Percentiles rank a stretch among this genome's conserved stretches.
Evolutionary conservation across 139 green algal genomes (phyloP).

Genomic region (Picochlorum sp.): DNA sequence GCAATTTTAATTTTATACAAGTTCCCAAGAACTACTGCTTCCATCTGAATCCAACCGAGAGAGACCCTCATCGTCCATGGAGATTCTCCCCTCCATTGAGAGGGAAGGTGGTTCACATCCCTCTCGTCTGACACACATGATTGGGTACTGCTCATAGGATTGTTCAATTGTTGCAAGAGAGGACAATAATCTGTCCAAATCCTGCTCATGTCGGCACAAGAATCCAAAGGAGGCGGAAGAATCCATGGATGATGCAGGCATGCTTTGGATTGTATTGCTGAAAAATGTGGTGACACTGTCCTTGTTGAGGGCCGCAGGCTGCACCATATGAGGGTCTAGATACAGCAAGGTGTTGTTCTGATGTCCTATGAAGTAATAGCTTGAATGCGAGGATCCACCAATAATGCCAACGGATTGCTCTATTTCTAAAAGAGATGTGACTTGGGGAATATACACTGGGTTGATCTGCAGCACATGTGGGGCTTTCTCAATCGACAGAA

Average conservation of each 20-base stretch:
- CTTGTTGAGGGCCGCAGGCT: constrained; percentile 28
- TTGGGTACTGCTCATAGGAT: no score
- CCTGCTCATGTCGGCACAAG: constrained; percentile 38
- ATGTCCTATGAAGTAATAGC: constrained; percentile 77
- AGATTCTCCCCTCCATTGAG: no score
- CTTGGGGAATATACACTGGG: constrained; percentile 66
- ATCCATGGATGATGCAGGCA: constrained; percentile 60
- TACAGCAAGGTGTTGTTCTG: constrained; percentile 63
- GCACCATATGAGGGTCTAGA: constrained; percentile 71
- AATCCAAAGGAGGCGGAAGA: constrained; percentile 82
- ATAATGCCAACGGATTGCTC: constrained; percentile 83
- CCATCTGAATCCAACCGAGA: no score
- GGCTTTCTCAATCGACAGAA: neutral
- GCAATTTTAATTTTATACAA: no score
- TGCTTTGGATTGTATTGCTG: constrained; percentile 33
- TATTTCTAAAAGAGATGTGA: constrained; percentile 58
- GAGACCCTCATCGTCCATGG: no score
- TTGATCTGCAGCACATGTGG: constrained; percentile 32
- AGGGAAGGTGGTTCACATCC: no score
- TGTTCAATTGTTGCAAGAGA: no score
- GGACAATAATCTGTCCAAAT: no score
- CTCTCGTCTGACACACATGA: no score
- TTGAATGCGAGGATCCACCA: constrained; percentile 67
- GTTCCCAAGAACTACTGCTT: no score
- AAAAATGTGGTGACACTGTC: constrained; percentile 27